Conservation (phyloP, 345 rosid species). For the Eucalyptus leucophloia region DNA sequence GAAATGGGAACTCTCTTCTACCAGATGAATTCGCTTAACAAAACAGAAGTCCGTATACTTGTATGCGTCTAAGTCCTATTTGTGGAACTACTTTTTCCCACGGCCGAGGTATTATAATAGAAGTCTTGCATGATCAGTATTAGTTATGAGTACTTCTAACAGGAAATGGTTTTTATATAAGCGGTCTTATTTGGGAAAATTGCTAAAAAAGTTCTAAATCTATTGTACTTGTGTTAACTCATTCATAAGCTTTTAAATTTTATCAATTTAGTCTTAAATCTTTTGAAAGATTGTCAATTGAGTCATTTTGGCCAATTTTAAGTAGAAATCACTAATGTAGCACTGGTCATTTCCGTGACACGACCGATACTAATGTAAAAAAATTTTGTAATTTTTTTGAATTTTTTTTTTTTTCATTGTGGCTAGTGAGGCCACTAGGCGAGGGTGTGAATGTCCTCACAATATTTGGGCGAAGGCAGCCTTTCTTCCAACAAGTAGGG, state of each 20-base stretch:
- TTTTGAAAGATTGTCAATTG: background rate
- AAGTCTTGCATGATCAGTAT: background rate
- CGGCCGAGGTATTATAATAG: background rate
- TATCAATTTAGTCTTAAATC: background rate
- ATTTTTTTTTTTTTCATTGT: accelerated
- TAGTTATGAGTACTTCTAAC: background rate
- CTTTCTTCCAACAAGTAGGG: background rate
- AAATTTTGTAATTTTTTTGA: background rate
- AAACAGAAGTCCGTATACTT: background rate
- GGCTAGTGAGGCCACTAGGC: background rate
- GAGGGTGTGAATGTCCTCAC: background rate
- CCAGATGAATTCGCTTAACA: background rate
- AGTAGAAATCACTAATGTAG: accelerated
- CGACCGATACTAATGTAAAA: accelerated
- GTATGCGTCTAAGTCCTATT: background rate
- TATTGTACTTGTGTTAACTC: accelerated
- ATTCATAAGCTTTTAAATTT: background rate
- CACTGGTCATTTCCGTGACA: accelerated
- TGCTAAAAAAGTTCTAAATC: background rate
- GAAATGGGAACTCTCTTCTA: background rate
- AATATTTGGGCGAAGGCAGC: background rate
- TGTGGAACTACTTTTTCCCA: background rate
- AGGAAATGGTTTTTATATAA: background rate
- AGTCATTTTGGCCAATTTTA: background rate
- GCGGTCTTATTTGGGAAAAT: background rate